Evolutionary conservation across 176 grass and related monocot species (phyloP).

Genomic region (Otatea glauca): DNA sequence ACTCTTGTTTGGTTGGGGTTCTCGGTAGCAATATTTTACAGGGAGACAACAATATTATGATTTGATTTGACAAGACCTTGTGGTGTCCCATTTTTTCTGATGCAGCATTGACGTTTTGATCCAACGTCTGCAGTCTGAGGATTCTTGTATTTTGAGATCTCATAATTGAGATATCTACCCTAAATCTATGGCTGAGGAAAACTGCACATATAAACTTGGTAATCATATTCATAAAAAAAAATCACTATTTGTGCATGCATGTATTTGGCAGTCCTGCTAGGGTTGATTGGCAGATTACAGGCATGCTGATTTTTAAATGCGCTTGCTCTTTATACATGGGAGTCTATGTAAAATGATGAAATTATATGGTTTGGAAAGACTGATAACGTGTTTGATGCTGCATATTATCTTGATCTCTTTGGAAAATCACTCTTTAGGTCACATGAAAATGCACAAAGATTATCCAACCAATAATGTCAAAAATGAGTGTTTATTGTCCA

Average conservation of each 20-base stretch:
- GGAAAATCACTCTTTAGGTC: background rate
- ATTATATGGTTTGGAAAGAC: background rate
- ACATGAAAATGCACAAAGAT: background rate
- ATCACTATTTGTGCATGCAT: constrained; percentile 1
- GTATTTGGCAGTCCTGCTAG: background rate
- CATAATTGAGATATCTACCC: background rate
- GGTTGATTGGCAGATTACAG: background rate
- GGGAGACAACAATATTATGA: constrained; percentile 20
- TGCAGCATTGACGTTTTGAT: background rate
- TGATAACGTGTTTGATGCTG: background rate
- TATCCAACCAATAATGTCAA: background rate
- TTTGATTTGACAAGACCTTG: constrained; percentile 52
- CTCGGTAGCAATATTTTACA: constrained; percentile 14
- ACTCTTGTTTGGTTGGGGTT: background rate
- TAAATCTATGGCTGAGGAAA: background rate
- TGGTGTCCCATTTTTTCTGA: constrained; percentile 21
- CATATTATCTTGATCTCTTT: background rate
- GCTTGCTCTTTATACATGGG: background rate
- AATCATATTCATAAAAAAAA: background rate
- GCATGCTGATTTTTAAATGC: background rate
- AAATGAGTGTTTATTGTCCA: background rate
- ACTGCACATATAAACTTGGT: background rate
- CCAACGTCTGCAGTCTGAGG: constrained; percentile 21
- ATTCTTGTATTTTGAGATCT: background rate
- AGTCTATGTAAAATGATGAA: background rate